Evolutionary conservation across 768 basidiomycete species (phyloP).

Genomic region (Lentinula edodes): DNA sequence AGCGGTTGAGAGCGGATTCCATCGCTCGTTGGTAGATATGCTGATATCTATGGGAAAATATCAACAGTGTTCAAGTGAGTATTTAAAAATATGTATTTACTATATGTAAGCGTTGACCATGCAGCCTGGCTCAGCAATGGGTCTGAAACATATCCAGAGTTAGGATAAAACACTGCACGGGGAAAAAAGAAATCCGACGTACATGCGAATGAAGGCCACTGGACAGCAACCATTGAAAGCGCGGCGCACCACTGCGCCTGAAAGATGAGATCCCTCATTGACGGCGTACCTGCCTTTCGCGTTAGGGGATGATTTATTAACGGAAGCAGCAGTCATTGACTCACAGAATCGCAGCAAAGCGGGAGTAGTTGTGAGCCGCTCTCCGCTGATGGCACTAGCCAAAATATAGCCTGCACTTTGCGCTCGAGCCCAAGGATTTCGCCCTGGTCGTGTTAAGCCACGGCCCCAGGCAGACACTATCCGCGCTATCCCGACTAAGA

Average conservation of each 20-base stretch:
- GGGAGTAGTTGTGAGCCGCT: conserved; percentile 77
- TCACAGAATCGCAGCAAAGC: conserved; percentile 86
- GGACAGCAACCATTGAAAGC: conserved; percentile 88
- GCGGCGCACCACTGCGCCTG: conserved; percentile 91
- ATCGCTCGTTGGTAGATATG: conserved; percentile 55
- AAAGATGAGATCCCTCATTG: conserved; percentile 85
- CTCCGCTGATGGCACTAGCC: conserved; percentile 90
- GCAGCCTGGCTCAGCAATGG: conserved; percentile 85
- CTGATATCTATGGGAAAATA: conserved; percentile 57
- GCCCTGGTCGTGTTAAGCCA: conserved; percentile 53
- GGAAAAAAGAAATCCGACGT: conserved; percentile 21
- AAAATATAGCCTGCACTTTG: conserved; percentile 86
- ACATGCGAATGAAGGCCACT: conserved; percentile 95
- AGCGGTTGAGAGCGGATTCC: conserved; percentile 58
- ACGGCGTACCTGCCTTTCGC: conserved; percentile 68
- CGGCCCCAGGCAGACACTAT: conserved; percentile 83
- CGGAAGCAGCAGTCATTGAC: conserved; percentile 21
- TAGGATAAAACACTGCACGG: neutral
- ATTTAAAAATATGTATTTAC: conserved; percentile 30
- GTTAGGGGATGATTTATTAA: conserved; percentile 1
- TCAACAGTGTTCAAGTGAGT: neutral
- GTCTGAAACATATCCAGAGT: conserved; percentile 41
- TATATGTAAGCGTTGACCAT: conserved; percentile 81
- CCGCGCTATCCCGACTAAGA: conserved; percentile 74
- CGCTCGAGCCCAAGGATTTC: conserved; percentile 62